Percentiles rank a stretch among this genome's conserved stretches.
Evolutionary conservation across 495 filamentous ascomycete species (phyloP).

Genomic region (Aspergillus nidulans): DNA sequence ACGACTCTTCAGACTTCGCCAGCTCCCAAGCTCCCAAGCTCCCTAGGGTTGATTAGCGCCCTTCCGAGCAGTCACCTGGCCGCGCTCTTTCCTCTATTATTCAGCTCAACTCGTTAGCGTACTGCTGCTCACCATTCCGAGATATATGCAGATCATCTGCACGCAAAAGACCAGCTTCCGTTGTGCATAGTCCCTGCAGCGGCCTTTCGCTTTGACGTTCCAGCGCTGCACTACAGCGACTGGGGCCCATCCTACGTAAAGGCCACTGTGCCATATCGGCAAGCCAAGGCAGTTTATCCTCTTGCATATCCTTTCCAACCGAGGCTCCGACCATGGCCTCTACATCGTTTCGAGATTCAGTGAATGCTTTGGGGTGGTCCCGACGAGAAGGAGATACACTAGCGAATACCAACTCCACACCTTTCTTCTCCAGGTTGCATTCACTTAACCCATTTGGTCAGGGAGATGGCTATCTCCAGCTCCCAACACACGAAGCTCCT

Average conservation of each 20-base stretch:
- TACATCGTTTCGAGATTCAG: slow-evolving; percentile 81
- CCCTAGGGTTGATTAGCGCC: slow-evolving; percentile 26
- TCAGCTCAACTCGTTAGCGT: background rate
- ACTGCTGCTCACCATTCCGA: slow-evolving; percentile 22
- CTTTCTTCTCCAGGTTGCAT: slow-evolving; percentile 75
- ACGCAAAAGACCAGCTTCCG: slow-evolving; percentile 41
- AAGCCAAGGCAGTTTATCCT: slow-evolving; percentile 20
- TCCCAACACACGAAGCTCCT: slow-evolving; percentile 78
- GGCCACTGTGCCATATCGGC: slow-evolving; percentile 20
- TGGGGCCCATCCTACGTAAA: slow-evolving; percentile 10
- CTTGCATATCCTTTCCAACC: slow-evolving; percentile 1
- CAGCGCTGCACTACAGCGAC: slow-evolving; percentile 18
- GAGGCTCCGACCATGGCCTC: slow-evolving; percentile 64
- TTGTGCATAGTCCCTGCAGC: slow-evolving; percentile 47
- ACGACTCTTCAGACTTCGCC: slow-evolving; percentile 17
- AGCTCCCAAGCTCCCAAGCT: slow-evolving; percentile 25
- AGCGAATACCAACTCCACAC: slow-evolving; percentile 70
- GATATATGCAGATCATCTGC: slow-evolving; percentile 54
- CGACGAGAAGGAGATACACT: slow-evolving; percentile 77
- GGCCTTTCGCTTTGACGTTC: slow-evolving; percentile 24
- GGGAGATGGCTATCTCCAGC: slow-evolving; percentile 78
- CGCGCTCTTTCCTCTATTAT: slow-evolving; percentile 25
- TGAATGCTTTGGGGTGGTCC: slow-evolving; percentile 94
- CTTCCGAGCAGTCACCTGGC: slow-evolving; percentile 40
- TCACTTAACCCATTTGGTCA: slow-evolving; percentile 85